Base-by-base conservation (phyloP, 1,284 basidiomycete genomes). In the Mycocalia duriaeana region DNA sequence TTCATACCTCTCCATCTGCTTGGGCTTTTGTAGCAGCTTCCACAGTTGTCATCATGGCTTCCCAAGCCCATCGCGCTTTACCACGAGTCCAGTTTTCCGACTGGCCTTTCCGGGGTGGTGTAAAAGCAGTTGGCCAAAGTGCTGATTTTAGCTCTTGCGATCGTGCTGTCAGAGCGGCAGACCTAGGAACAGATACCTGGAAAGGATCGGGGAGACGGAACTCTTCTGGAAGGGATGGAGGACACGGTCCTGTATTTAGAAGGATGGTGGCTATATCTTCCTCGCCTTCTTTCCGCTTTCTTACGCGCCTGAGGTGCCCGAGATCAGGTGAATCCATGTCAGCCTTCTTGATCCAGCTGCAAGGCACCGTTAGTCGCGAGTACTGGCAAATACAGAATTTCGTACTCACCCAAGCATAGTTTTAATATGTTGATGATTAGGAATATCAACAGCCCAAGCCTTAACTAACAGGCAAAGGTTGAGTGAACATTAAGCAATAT, bases 401-500 rank as follows among this genome's bases (percentile, higher is more conserved):
- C 16, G 16, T 25, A 65, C 76, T 46, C 59, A 89, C 88, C 77
- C 83, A 7, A 93, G 70, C 64, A 90, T 72, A 1, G 70, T 61
- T 5, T 79, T 75, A 19, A 82, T 85, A 49, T 82, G 64, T 38
- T 73, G 76, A 14, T 76, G 75, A 53, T 90, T 79, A 0, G 78
- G 75, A n/a, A 95, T 77, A 57, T 93, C 85, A n/a, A 93, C 81
- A 6, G 82, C 85, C 91, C 92, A 96, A 39, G 85, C 85, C 31
- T 81, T 69, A 42, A 85, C 82, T 81, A 52, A 11, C 18, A 46
- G 46, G 14, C 20, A 36, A 39, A 45, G 19, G 39, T 20, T 50
- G 28, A 20, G 45, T 46, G 13, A 50, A 23, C 39, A 19, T 8
- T 34, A 8, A 24, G 25, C 25, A 22, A 23, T 38, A 34, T 25